These are phyloP conservation scores for Xylariaceae sp. DNA, from an alignment of 2,329 filamentous ascomycete species.

Conservation along the genomic window DNA sequence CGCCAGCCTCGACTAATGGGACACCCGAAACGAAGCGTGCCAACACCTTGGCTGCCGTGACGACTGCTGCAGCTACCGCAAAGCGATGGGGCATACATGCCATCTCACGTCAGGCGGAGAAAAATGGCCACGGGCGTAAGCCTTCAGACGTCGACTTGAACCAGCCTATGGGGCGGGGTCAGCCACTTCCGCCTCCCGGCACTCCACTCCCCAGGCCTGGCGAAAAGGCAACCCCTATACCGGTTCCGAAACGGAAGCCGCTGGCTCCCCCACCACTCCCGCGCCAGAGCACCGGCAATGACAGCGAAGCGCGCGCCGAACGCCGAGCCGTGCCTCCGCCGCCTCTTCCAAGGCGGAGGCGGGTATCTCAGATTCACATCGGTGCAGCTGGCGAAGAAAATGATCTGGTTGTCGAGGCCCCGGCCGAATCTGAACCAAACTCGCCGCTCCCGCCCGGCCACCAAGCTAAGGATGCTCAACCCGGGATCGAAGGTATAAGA, in stretches of 20 bases:
- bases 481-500: conserved; percentile 23
- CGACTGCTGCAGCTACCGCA: conserved; percentile 25
- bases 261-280: conserved; percentile 14
- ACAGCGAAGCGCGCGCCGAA: conserved; percentile 17
- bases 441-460: conserved; percentile 18
- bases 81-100: conserved; percentile 27
- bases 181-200: conserved; percentile 25
- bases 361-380: conserved; percentile 21
- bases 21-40: conserved; percentile 16
- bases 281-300: conserved; percentile 14
- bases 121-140: conserved; percentile 21
- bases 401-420: conserved; percentile 24
- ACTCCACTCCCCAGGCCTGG: conserved; percentile 24
- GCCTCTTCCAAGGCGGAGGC: conserved; percentile 22
- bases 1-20: conserved; percentile 13
- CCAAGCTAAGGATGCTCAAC: conserved; percentile 13
- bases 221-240: conserved; percentile 18
- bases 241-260: conserved; percentile 21
- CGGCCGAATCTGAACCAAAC: conserved; percentile 23
- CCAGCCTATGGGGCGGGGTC: conserved; percentile 27
- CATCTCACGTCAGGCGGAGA: conserved; percentile 23
- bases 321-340: conserved; percentile 21
- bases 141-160: conserved; percentile 25
- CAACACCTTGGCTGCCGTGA: conserved; percentile 23
- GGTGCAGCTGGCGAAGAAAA: conserved; percentile 18